Base-by-base conservation (phyloP, 768 basidiomycete species). In the Tulasnella sp. region DNA sequence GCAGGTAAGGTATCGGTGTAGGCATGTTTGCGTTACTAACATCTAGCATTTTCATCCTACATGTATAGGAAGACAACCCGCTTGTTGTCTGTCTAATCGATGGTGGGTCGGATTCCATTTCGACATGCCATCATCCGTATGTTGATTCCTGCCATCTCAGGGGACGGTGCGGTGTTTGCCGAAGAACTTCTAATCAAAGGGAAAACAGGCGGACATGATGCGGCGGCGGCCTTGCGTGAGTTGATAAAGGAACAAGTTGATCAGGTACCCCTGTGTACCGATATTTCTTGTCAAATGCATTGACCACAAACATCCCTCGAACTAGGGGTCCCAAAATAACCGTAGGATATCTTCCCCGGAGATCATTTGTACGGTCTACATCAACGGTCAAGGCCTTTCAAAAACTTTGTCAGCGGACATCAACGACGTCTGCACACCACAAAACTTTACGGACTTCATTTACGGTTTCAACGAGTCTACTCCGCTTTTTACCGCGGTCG, bases 391-490 rank as follows among this genome's bases (percentile, higher is more conserved):
- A 6, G 54, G 54, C 34, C 40, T 56, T n/a, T n/a, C n/a, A n/a
- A n/a, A n/a, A n/a, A 15, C 17, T 6, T 19, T n/a, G 41, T 9
- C 41, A 25, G 17, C 27, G 17, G 41, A 43, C 9, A n/a, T n/a
- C 6, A n/a, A 43, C 21, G 42, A 21, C 25, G 53, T 62, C 9
- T 62, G 61, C 56, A 53, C 58, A 2, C 17, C 11, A n/a, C 58
- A 63, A 45, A 73, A 71, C 48, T 78, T 84, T 61, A 80, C 83
- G 3, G 79, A 81, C 15, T 86, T 86, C 64, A 68, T 81, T 54
- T 67, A 75, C 49, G 83, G 83, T 4, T 84, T 86, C 65, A 84
- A 83, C 66, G 79, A 82, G 67, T 80, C 82, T 8, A 71, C 77
- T 11, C 78, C 79, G 58, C 75, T 80, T 40, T 85, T 84, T 65